Evolutionary conservation across 2,329 filamentous ascomycete genomes (phyloP).

Genomic region (Magnaporthiopsis rhizophila): DNA sequence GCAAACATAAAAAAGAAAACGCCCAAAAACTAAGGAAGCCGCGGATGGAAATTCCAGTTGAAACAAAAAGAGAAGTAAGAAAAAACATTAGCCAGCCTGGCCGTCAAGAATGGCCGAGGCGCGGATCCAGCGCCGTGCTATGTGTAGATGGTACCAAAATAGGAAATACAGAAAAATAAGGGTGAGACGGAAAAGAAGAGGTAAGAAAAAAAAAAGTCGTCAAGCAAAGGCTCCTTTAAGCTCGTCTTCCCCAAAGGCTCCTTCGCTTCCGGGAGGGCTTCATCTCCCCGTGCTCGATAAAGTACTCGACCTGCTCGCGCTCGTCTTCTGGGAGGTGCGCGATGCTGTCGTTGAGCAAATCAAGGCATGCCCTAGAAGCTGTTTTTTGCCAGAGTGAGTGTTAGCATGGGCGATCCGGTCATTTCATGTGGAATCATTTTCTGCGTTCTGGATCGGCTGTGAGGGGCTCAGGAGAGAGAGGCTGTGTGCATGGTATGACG

Average conservation of each 20-base stretch:
- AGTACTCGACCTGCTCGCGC: slow-evolving; percentile 17
- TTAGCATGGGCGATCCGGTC: neutral
- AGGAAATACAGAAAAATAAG: neutral
- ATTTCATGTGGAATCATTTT: neutral
- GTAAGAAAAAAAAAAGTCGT: too few species aligned
- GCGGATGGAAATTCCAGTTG: neutral
- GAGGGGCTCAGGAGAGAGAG: neutral
- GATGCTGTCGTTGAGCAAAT: slow-evolving; percentile 24
- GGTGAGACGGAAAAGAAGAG: too few species aligned
- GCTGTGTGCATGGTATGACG: neutral
- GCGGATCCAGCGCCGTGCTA: neutral
- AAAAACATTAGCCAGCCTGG: neutral
- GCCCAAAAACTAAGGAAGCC: neutral
- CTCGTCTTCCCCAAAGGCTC: neutral
- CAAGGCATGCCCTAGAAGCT: slow-evolving; percentile 23
- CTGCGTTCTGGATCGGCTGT: neutral
- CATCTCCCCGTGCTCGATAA: slow-evolving; percentile 12
- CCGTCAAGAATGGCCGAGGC: neutral
- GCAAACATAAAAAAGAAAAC: neutral
- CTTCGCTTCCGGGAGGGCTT: slow-evolving; percentile 2
- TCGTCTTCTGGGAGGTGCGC: slow-evolving; percentile 18
- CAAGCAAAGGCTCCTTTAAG: neutral
- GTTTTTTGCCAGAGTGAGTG: neutral
- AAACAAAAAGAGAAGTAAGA: neutral
- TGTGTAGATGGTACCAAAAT: neutral